Evolutionary conservation across 768 basidiomycete genomes (phyloP).

Genomic region (Tubosaeta sp.): DNA sequence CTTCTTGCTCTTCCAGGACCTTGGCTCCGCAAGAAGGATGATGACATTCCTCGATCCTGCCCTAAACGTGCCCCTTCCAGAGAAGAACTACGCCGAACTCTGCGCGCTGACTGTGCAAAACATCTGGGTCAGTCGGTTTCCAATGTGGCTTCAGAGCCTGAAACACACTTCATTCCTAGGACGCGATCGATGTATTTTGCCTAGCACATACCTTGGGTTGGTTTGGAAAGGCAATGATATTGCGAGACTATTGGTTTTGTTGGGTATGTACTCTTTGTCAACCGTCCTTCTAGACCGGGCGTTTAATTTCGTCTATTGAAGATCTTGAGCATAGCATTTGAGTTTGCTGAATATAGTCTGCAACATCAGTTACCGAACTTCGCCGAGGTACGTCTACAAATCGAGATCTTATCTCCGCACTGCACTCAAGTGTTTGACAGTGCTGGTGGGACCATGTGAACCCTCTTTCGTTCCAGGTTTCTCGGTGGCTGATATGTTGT

Average conservation of each 20-base stretch:
- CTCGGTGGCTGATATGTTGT: slow-evolving; percentile 12
- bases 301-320: slow-evolving; percentile 28
- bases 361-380: slow-evolving; percentile 89
- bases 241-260: slow-evolving; percentile 92
- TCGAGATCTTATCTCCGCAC: slow-evolving; percentile 14
- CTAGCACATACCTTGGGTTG: slow-evolving; percentile 81
- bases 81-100: slow-evolving; percentile 84
- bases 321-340: slow-evolving; percentile 86
- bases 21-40: slow-evolving; percentile 70
- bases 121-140: slow-evolving; percentile 54
- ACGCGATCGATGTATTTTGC: slow-evolving; percentile 84
- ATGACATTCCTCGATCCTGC: slow-evolving; percentile 74
- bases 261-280: slow-evolving; percentile 52
- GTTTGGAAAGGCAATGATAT: slow-evolving; percentile 88
- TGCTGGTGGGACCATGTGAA: slow-evolving; percentile 94
- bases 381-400: slow-evolving; percentile 57
- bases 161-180: slow-evolving; percentile 35
- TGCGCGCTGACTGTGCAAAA: slow-evolving; percentile 59
- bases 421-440: slow-evolving; percentile 34
- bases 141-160: neutral
- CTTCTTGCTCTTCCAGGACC: slow-evolving; percentile 82
- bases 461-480: slow-evolving; percentile 10
- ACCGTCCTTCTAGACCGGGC: neutral
- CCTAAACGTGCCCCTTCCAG: slow-evolving; percentile 68
- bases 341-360: slow-evolving; percentile 83